Evolutionary conservation across 352 stramenopile species (phyloP).

Genomic region (Globisporangium sylvaticum): DNA sequence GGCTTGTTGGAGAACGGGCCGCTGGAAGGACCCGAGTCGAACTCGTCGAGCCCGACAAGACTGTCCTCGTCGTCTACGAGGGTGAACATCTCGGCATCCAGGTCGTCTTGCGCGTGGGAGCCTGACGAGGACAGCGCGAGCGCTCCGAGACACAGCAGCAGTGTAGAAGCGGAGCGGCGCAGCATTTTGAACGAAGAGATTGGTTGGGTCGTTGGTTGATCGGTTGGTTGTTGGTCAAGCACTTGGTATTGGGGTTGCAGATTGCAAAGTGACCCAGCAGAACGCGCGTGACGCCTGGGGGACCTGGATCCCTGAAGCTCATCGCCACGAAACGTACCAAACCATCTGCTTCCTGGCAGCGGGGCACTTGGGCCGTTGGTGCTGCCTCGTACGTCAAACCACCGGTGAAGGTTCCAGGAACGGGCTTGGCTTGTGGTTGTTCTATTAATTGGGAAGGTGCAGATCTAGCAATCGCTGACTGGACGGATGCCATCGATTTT

Average conservation of each 20-base stretch:
- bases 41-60: neutral
- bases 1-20: constrained; percentile 9
- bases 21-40: constrained; percentile 1
- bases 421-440: too few species aligned
- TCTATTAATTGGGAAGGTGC: too few species aligned
- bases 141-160: neutral
- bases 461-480: too few species aligned
- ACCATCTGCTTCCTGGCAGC: neutral
- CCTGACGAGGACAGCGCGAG: neutral
- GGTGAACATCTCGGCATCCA: neutral
- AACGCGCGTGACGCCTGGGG: neutral
- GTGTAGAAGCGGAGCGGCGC: neutral
- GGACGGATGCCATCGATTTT: too few species aligned
- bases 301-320: neutral
- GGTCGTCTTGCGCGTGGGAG: neutral
- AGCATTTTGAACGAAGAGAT: neutral
- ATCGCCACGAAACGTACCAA: neutral
- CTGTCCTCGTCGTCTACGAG: neutral
- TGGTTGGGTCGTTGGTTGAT: neutral
- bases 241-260: constrained; percentile 7
- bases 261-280: constrained; percentile 1
- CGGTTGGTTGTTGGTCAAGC: neutral
- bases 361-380: neutral
- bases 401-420: too few species aligned
- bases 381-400: too few species aligned